Percentiles rank a stretch among this genome's conserved stretches.
phyloP scores from a whole-genome alignment of 805 yeast species.

The Zygoascus bituminiphila region DNA sequence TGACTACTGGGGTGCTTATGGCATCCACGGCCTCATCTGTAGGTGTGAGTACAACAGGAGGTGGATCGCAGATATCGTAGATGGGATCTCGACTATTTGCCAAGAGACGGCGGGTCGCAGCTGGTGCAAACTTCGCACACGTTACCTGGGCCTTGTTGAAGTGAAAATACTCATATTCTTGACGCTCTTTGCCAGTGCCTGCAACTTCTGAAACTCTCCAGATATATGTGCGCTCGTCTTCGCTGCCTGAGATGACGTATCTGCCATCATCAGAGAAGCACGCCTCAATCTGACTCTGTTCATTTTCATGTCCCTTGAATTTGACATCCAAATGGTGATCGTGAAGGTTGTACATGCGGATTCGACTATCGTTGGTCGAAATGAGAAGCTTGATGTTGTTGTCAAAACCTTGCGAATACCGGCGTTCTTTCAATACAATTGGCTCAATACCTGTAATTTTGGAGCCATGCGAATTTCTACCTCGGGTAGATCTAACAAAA shows the following conservation, averaged over 20 bases:
- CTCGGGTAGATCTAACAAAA: slow-evolving; percentile 28
- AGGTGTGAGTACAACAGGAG: slow-evolving; percentile 21
- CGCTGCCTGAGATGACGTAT: slow-evolving; percentile 70
- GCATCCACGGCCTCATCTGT: slow-evolving; percentile 1
- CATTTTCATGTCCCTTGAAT: slow-evolving; percentile 66
- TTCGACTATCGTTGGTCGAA: slow-evolving; percentile 74
- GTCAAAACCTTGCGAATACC: slow-evolving; percentile 16
- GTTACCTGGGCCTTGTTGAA: slow-evolving; percentile 71
- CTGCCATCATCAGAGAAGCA: slow-evolving; percentile 46
- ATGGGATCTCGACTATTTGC: slow-evolving; percentile 73
- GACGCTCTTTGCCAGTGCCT: slow-evolving; percentile 28
- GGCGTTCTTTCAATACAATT: slow-evolving; percentile 20
- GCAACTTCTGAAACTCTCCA: slow-evolving; percentile 47
- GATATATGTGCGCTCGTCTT: slow-evolving; percentile 77
- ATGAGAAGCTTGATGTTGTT: slow-evolving; percentile 42
- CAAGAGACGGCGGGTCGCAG: slow-evolving; percentile 51
- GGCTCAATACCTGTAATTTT: slow-evolving; percentile 68
- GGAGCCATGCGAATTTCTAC: slow-evolving; percentile 35
- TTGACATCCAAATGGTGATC: slow-evolving; percentile 52
- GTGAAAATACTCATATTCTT: slow-evolving; percentile 61
- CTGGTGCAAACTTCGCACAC: slow-evolving; percentile 71
- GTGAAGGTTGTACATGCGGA: slow-evolving; percentile 54
- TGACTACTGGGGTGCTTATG: slow-evolving; percentile 7
- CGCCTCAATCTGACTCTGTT: slow-evolving; percentile 65
- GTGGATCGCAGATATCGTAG: slow-evolving; percentile 46